phyloP scores from a whole-genome alignment of 352 stramenopile species.

The Phytophthora idaei region DNA sequence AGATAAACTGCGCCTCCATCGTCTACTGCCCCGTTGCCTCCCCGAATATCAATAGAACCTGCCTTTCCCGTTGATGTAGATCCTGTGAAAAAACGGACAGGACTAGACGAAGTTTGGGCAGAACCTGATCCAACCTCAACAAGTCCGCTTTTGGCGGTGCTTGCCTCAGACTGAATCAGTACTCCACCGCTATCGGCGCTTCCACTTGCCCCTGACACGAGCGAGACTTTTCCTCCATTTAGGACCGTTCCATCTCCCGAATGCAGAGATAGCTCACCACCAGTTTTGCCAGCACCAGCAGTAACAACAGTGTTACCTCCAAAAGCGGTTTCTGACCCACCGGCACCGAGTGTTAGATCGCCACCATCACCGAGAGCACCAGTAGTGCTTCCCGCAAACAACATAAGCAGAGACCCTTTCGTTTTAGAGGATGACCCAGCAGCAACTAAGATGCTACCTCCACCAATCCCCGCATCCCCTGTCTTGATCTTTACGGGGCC shows the following conservation, averaged over 20 bases:
- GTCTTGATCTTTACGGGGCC: slow-evolving; percentile 30
- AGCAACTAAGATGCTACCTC: slow-evolving; percentile 32
- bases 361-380: slow-evolving; percentile 30
- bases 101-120: slow-evolving; percentile 31
- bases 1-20: slow-evolving; percentile 27
- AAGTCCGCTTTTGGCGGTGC: slow-evolving; percentile 29
- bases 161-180: slow-evolving; percentile 35
- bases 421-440: slow-evolving; percentile 24
- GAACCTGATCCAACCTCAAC: slow-evolving; percentile 39
- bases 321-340: slow-evolving; percentile 26
- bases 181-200: slow-evolving; percentile 29
- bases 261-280: slow-evolving; percentile 29
- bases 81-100: slow-evolving; percentile 36
- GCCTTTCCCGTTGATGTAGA: slow-evolving; percentile 29
- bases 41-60: slow-evolving; percentile 39
- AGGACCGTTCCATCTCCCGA: slow-evolving; percentile 29
- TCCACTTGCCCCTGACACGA: slow-evolving; percentile 32
- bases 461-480: slow-evolving; percentile 26
- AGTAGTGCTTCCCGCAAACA: slow-evolving; percentile 27
- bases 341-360: slow-evolving; percentile 26
- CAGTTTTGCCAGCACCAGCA: slow-evolving; percentile 29
- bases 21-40: slow-evolving; percentile 22
- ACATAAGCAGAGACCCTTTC: slow-evolving; percentile 18
- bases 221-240: slow-evolving; percentile 32
- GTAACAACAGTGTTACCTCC: slow-evolving; percentile 21